A percentile compares a stretch with the other conserved stretches of the same genome.
These are phyloP conservation scores for Solanum arcanum DNA, from an alignment of 257 asterid genomes.

Conservation along the genomic window DNA sequence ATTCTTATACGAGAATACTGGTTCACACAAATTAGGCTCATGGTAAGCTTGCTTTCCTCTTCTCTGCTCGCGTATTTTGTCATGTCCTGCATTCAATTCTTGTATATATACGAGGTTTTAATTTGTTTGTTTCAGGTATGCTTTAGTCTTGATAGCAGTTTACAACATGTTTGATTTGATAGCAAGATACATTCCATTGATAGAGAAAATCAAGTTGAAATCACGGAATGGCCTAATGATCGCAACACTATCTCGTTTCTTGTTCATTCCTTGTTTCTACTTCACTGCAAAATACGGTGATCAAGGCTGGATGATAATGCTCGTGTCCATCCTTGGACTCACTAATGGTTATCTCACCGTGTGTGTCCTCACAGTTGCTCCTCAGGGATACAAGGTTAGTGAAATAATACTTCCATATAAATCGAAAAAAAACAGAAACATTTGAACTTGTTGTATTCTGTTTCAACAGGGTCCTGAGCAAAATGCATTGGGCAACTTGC, in stretches of 20 bases:
- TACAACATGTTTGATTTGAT: slow-evolving; percentile 25
- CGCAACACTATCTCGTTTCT: slow-evolving; percentile 21
- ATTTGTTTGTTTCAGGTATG: slow-evolving; percentile 13
- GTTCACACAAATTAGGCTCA: slow-evolving; percentile 52
- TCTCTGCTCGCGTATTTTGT: background rate
- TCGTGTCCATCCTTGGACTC: slow-evolving; percentile 29
- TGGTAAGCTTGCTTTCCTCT: slow-evolving; percentile 34
- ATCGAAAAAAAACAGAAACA: background rate
- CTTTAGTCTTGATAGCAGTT: slow-evolving; percentile 22
- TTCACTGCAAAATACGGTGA: slow-evolving; percentile 37
- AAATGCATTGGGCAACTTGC: slow-evolving; percentile 27
- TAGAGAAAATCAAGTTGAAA: slow-evolving; percentile 10
- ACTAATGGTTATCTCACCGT: slow-evolving; percentile 37
- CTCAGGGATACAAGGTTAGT: slow-evolving; percentile 36
- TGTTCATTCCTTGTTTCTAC: slow-evolving; percentile 32
- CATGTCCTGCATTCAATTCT: background rate
- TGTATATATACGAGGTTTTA: background rate
- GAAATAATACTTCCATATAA: background rate
- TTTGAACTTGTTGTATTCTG: background rate
- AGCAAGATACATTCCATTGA: slow-evolving; percentile 23
- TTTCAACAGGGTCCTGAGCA: slow-evolving; percentile 27
- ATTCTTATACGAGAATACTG: slow-evolving; percentile 49
- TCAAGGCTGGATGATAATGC: slow-evolving; percentile 42
- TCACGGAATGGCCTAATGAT: slow-evolving; percentile 20
- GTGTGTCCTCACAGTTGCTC: slow-evolving; percentile 27